Conservation (phyloP, 768 basidiomycete genomes). For the Serpula lacrymans region DNA sequence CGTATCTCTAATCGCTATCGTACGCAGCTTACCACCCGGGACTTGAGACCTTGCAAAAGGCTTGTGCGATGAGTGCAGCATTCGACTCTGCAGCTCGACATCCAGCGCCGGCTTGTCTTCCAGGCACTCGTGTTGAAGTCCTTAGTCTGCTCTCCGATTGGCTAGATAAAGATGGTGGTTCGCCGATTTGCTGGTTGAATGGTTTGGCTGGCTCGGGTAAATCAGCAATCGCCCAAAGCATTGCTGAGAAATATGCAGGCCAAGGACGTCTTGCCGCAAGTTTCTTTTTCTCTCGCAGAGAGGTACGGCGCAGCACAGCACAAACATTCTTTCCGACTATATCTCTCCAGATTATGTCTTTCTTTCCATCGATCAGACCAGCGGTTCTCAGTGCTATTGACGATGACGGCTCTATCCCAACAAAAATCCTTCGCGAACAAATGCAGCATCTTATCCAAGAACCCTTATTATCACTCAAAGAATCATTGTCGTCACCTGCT, state of each 20-base stretch:
- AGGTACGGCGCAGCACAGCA: conserved; percentile 18
- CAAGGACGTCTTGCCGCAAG: conserved; percentile 25
- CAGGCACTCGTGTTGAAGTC: conserved; percentile 18
- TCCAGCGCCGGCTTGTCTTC: conserved; percentile 19
- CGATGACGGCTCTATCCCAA: conserved; percentile 20
- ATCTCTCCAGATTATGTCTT: conserved; percentile 25
- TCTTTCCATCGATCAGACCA: conserved; percentile 17
- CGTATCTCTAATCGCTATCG: background rate
- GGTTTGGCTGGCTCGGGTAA: conserved; percentile 22
- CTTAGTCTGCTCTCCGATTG: conserved; percentile 12
- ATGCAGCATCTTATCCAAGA: conserved; percentile 22
- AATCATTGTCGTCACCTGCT: conserved; percentile 7
- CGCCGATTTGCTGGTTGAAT: conserved; percentile 21
- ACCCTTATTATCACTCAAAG: conserved; percentile 13
- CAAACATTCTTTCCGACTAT: conserved; percentile 27
- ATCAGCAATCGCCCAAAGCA: conserved; percentile 27
- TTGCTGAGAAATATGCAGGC: conserved; percentile 22
- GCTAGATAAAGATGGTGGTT: conserved; percentile 9
- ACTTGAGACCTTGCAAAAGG: conserved; percentile 12
- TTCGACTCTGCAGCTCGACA: conserved; percentile 17
- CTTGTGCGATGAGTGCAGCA: conserved; percentile 11
- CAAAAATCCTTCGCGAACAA: conserved; percentile 26
- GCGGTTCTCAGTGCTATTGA: conserved; percentile 21
- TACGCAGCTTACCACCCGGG: conserved; percentile 3
- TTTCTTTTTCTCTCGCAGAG: conserved; percentile 34